Evolutionary conservation across 2,329 filamentous ascomycete species (phyloP).

Genomic region (Xylariaceae sp.): DNA sequence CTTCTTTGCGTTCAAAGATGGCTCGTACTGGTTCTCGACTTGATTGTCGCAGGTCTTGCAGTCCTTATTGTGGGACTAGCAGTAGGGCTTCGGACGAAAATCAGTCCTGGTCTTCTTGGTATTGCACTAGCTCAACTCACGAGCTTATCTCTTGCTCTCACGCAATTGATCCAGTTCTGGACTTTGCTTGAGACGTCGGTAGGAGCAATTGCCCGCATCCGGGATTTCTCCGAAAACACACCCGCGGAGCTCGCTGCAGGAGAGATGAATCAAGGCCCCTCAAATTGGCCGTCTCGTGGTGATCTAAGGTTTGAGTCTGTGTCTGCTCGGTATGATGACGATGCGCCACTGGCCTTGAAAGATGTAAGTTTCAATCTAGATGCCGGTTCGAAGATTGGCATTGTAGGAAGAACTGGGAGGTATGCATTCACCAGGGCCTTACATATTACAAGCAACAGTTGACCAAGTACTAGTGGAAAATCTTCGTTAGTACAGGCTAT

Average conservation of each 20-base stretch:
- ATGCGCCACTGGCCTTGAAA: constrained; percentile 19
- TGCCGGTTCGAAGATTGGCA: constrained; percentile 45
- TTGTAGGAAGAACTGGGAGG: constrained; percentile 50
- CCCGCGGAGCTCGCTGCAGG: constrained; percentile 4
- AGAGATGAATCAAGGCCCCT: constrained; percentile 3
- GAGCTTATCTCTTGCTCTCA: constrained; percentile 18
- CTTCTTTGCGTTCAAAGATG: constrained; percentile 16
- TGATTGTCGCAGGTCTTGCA: constrained; percentile 13
- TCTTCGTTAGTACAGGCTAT: constrained; percentile 44
- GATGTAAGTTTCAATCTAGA: constrained; percentile 25
- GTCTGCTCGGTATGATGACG: constrained; percentile 27
- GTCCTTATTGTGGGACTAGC: constrained; percentile 25
- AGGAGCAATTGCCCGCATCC: constrained; percentile 21
- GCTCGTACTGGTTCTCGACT: constrained; percentile 15
- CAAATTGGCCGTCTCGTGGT: constrained; percentile 28
- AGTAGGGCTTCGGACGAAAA: constrained; percentile 10
- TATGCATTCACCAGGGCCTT: not conserved
- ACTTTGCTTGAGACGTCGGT: constrained; percentile 27
- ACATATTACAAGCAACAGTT: not conserved
- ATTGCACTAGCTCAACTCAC: constrained; percentile 23
- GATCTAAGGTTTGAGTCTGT: constrained; percentile 24
- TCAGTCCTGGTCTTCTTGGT: constrained; percentile 14
- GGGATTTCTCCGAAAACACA: constrained; percentile 6
- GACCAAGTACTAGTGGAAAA: constrained; percentile 30
- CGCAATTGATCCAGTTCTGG: constrained; percentile 21